Evolutionary conservation across 2,329 filamentous ascomycete species (phyloP), one percentile per base, ranked within the genome.

Genomic region (Metarhizium sp.): DNA sequence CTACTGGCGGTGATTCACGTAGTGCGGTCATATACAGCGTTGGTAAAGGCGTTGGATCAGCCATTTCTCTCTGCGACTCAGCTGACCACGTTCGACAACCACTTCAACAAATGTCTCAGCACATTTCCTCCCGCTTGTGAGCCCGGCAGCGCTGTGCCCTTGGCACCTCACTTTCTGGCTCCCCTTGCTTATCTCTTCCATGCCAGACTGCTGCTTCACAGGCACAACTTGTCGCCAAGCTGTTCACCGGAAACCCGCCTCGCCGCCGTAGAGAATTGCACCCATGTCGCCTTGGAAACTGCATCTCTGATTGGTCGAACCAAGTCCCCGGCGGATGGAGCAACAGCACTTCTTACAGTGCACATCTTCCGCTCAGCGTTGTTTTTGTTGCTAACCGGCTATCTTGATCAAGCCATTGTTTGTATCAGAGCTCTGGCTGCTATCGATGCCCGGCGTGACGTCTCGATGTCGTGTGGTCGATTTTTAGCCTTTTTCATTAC

Each of bases 281-380:
- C 86, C 2, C 76, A 78, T 6, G 85, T 87, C 8, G 85, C 89
- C 0, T 78, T 88, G 55, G 91, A 96, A 60, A 96, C 92, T 0
- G 86, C 88, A 0, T 80, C 81, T 30, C 80, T 95, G 18, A 77
- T 97, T 13, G 81, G 83, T 10, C 84, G 92, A 51, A 77, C 75
- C 66, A 80, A 79, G 3, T 76, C 80, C 10, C 75, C 91, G 1
- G 79, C 82, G 4, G 81, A 84, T 38, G 82, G 85, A 11, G 84
- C 90, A 3, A 90, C 87, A 1, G 83, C 87, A 4, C 81, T 92
- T 61, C 77, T 95, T 8, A 88, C 90, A 55, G 84, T 83, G 14
- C 94, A 97, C 67, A 78, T 96, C 48, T 96, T 95, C 82, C 87
- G 92, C 25, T 95, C 88, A 64, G 80, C 88, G 2, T 78, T 97